Evolutionary conservation across 163 green algal genomes (phyloP).

Genomic region (Volvox carteri): DNA sequence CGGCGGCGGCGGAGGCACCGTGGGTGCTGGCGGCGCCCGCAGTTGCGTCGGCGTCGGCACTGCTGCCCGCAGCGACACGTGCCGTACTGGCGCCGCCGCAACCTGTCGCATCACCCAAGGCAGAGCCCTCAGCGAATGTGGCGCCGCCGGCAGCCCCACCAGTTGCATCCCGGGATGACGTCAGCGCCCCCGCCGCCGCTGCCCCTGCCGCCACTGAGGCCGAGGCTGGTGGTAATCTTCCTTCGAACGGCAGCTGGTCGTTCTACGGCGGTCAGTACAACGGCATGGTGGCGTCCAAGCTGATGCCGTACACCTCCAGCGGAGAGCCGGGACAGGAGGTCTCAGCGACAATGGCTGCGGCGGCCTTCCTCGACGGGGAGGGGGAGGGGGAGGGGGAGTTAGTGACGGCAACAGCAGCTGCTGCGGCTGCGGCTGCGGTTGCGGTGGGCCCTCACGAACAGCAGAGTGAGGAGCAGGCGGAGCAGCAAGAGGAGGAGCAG

Average conservation of each 20-base stretch:
- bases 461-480: not conserved
- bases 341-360: no score
- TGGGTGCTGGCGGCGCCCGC: not conserved
- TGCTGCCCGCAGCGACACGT: not conserved
- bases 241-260: not conserved
- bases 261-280: constrained; percentile 50
- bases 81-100: not conserved
- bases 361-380: no score
- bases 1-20: not conserved
- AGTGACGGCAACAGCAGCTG: not conserved
- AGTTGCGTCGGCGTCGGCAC: not conserved
- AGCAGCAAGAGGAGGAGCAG: not conserved
- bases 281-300: constrained; percentile 38
- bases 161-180: not conserved
- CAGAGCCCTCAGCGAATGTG: not conserved
- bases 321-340: not conserved
- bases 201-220: no score
- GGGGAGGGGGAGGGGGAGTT: not conserved
- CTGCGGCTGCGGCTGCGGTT: not conserved
- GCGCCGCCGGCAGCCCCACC: not conserved
- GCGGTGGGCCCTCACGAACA: not conserved
- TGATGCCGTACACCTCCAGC: constrained; percentile 1
- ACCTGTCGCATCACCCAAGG: not conserved
- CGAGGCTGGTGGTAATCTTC: no score
- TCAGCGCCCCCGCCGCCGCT: not conserved